phyloP scores from a whole-genome alignment of 1,284 basidiomycete species.

The Microbotryum violaceum region DNA sequence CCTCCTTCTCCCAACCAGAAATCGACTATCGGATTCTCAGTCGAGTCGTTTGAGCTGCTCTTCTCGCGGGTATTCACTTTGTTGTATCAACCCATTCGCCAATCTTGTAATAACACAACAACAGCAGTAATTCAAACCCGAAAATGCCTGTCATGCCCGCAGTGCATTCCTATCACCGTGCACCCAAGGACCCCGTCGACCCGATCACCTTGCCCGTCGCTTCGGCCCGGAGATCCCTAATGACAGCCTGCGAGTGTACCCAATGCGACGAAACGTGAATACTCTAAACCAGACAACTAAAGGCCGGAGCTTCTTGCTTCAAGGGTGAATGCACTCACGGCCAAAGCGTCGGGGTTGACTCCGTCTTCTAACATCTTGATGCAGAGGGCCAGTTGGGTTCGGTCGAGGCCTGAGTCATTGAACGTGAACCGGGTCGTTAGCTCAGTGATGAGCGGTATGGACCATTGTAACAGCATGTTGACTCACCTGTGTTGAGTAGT shows the following conservation, averaged over 20 bases:
- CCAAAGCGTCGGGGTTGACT: slow-evolving; percentile 21
- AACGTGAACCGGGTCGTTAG: too few species aligned
- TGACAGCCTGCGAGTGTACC: background rate
- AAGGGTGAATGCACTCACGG: slow-evolving; percentile 3
- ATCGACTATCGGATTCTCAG: background rate
- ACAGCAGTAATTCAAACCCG: background rate
- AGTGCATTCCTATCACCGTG: too few species aligned
- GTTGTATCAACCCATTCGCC: background rate
- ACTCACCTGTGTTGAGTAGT: slow-evolving; percentile 3
- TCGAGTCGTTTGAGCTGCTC: too few species aligned
- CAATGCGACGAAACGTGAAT: background rate
- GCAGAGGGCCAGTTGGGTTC: slow-evolving; percentile 16
- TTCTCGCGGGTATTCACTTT: too few species aligned
- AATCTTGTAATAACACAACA: background rate
- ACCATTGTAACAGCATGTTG: too few species aligned
- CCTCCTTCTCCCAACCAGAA: background rate
- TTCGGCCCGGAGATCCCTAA: background rate
- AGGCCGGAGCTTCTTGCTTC: too few species aligned
- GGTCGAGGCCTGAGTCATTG: slow-evolving; percentile 10
- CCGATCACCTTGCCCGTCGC: background rate
- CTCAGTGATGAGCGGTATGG: background rate
- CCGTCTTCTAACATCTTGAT: slow-evolving; percentile 23
- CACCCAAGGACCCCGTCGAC: too few species aligned
- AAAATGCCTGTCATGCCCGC: too few species aligned
- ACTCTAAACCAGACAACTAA: background rate